Percentiles rank a stretch among this genome's conserved stretches.
Conservation (phyloP, 202 grass and related monocot species). For the Setaria viridis region DNA sequence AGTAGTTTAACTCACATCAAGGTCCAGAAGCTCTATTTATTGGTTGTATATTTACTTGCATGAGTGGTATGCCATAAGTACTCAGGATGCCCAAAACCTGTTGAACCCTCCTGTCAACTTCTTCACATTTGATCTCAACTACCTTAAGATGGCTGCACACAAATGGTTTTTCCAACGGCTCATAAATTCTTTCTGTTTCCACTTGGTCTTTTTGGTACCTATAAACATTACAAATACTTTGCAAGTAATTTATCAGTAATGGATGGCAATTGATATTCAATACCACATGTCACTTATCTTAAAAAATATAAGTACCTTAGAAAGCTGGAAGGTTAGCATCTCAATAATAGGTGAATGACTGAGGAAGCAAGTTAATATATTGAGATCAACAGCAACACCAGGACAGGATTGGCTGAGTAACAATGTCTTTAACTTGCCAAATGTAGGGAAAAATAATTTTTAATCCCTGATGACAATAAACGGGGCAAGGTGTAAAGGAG, state of each 20-base stretch:
- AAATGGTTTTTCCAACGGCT: neutral
- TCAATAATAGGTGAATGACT: neutral
- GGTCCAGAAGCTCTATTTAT: neutral
- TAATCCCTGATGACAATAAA: neutral
- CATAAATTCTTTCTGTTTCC: neutral
- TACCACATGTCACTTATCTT: too few species aligned
- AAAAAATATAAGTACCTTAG: neutral
- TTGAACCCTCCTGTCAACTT: neutral
- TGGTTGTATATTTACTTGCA: neutral
- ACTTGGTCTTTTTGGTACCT: neutral
- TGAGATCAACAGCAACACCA: neutral
- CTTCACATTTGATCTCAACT: slow-evolving; percentile 22
- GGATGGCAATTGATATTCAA: neutral
- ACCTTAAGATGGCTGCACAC: neutral
- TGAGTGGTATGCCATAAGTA: neutral
- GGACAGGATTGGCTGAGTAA: neutral
- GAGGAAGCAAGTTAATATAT: slow-evolving; percentile 11
- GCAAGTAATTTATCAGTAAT: neutral
- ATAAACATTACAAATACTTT: neutral
- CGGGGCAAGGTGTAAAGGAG: neutral
- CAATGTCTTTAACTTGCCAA: neutral
- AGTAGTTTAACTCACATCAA: slow-evolving; percentile 3
- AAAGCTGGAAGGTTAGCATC: slow-evolving; percentile 12
- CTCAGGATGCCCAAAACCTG: neutral
- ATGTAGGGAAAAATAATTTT: neutral